A percentile compares a stretch with the other conserved stretches of the same genome.
These are phyloP conservation scores for Fusarium virguliforme DNA, from an alignment of 2,329 filamentous ascomycete species.

Conservation along the genomic window DNA sequence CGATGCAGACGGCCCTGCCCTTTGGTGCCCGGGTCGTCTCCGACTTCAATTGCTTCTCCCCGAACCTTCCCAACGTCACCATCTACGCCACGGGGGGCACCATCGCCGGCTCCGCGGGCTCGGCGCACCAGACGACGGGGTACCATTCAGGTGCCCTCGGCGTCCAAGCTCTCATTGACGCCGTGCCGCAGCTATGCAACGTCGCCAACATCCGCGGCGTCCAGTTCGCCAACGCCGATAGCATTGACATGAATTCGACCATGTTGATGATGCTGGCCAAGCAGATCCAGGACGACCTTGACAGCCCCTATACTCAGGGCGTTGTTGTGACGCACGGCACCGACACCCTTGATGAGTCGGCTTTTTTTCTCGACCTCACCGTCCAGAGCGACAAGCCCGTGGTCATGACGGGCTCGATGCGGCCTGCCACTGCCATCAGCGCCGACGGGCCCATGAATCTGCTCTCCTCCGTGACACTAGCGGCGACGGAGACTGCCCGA, in stretches of 20 bases:
- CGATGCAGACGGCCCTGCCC: conserved; percentile 30
- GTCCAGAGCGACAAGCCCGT: conserved; percentile 72
- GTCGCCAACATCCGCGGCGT: conserved; percentile 70
- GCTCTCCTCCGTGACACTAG: conserved; percentile 72
- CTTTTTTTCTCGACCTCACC: conserved; percentile 74
- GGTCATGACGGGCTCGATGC: conserved; percentile 74
- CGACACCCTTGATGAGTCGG: conserved; percentile 75
- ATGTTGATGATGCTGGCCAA: conserved; percentile 66
- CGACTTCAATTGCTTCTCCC: conserved; percentile 49
- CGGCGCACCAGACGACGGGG: conserved; percentile 63
- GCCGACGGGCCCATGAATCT: conserved; percentile 77
- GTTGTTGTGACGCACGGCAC: conserved; percentile 77
- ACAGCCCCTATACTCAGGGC: conserved; percentile 60
- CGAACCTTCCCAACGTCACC: conserved; percentile 67
- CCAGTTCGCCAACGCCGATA: conserved; percentile 67
- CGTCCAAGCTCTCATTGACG: conserved; percentile 67
- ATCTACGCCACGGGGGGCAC: conserved; percentile 73
- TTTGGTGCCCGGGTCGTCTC: conserved; percentile 27
- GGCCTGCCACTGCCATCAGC: conserved; percentile 73
- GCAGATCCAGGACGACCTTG: conserved; percentile 65
- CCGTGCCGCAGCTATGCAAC: conserved; percentile 69
- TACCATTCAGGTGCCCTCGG: conserved; percentile 63
- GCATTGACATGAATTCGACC: conserved; percentile 63
- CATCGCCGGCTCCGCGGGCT: conserved; percentile 69
- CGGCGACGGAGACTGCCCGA: conserved; percentile 61